These are phyloP conservation scores for Nothophoma quercina DNA, from an alignment of 2,329 filamentous ascomycete species.

Conservation along the genomic window DNA sequence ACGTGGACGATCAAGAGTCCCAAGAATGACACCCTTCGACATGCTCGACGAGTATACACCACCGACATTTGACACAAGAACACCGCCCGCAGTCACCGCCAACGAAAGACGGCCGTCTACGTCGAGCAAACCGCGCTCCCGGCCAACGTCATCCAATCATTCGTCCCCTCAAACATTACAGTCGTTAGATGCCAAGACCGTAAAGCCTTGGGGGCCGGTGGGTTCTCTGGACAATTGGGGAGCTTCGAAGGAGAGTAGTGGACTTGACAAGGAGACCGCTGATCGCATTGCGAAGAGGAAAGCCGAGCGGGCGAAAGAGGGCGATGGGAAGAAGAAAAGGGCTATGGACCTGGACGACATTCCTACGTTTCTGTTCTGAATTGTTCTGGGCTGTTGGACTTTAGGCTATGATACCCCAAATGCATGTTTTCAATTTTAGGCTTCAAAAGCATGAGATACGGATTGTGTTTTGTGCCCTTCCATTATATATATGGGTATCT, in stretches of 20 bases:
- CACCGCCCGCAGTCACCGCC: not conserved
- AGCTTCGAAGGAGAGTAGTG: not conserved
- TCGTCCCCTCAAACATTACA: not conserved
- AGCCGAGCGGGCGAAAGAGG: conserved; percentile 33
- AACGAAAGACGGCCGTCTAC: not conserved
- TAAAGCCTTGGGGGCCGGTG: not conserved
- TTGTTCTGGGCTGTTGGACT: not conserved
- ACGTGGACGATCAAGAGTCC: conserved; percentile 17
- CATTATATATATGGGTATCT: conserved; percentile 1
- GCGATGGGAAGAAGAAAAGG: conserved; percentile 37
- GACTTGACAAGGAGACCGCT: conserved; percentile 26
- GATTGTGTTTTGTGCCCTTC: not conserved
- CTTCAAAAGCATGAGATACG: too few relatives aligned
- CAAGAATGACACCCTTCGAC: conserved; percentile 35
- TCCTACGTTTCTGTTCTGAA: conserved; percentile 55
- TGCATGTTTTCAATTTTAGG: not conserved
- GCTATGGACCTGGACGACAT: conserved; percentile 48
- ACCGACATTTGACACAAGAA: not conserved
- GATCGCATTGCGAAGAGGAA: conserved; percentile 44
- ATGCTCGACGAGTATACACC: conserved; percentile 34
- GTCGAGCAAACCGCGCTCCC: not conserved
- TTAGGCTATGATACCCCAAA: conserved; percentile 4
- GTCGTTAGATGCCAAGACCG: not conserved
- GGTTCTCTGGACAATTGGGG: conserved; percentile 21
- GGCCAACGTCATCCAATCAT: conserved; percentile 10